A percentile compares a stretch with the other conserved stretches of the same genome.
Conservation (phyloP, 2,329 filamentous ascomycete species). For the Aphanocladium album region DNA sequence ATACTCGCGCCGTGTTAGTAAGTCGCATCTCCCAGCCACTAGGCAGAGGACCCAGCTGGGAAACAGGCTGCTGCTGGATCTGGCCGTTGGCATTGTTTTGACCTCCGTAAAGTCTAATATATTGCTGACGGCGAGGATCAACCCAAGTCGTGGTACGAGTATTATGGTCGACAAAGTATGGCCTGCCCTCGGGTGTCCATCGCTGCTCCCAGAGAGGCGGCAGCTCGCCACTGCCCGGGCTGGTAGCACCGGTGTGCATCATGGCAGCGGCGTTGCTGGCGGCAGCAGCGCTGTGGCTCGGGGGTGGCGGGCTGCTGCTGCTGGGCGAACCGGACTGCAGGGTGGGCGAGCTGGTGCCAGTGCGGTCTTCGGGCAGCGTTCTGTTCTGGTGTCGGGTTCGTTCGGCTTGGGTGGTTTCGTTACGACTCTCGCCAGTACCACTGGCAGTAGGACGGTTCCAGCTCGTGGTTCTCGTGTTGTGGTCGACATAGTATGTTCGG, state of each 20-base stretch:
- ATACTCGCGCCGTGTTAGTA: constrained; percentile 94
- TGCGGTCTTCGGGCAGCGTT: constrained; percentile 91
- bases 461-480: constrained; percentile 93
- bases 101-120: constrained; percentile 93
- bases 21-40: constrained; percentile 99
- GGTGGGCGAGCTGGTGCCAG: constrained; percentile 86
- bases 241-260: constrained; percentile 91
- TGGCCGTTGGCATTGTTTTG: constrained; percentile 79
- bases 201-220: constrained; percentile 95
- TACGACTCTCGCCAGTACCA: constrained; percentile 65
- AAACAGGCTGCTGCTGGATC: constrained; percentile 96
- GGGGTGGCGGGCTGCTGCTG: constrained; percentile 29
- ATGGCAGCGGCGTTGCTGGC: constrained; percentile 63
- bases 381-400: constrained; percentile 91
- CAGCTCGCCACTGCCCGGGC: constrained; percentile 88
- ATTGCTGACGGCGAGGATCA: constrained; percentile 92
- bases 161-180: constrained; percentile 98
- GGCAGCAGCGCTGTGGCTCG: constrained; percentile 26
- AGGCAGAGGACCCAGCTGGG: constrained; percentile 87
- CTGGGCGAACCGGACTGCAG: constrained; percentile 50
- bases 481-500: constrained; percentile 96
- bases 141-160: constrained; percentile 98
- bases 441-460: constrained; percentile 86
- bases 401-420: constrained; percentile 85
- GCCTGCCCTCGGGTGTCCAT: constrained; percentile 87